Evolutionary conservation across 1,284 basidiomycete genomes (phyloP).

Genomic region (Leccinum subfulvum): DNA sequence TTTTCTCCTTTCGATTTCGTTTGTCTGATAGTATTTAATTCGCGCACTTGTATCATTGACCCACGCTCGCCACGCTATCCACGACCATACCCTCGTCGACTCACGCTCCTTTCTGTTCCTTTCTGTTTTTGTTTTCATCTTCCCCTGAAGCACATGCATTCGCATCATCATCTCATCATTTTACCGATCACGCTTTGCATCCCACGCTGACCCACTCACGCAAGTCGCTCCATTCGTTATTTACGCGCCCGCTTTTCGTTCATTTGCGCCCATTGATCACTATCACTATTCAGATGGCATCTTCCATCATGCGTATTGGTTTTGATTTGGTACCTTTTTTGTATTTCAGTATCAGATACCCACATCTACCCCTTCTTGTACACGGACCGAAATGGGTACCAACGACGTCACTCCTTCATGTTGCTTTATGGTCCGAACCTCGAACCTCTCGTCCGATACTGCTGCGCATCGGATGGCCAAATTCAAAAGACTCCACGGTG

Average conservation of each 20-base stretch:
- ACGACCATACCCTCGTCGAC: conserved; percentile 4
- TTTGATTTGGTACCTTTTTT: background rate
- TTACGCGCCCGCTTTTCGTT: background rate
- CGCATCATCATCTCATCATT: background rate
- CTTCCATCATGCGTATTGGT: background rate
- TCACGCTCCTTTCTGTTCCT: conserved; percentile 12
- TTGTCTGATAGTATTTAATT: conserved; percentile 33
- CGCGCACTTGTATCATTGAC: conserved; percentile 26
- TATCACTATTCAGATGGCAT: background rate
- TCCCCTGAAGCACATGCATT: background rate
- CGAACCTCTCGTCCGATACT: background rate
- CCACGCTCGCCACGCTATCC: conserved; percentile 8
- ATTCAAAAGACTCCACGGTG: background rate
- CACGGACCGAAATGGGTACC: background rate
- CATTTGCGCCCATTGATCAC: background rate
- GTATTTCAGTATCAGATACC: background rate
- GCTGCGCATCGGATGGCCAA: background rate
- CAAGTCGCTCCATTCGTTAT: background rate
- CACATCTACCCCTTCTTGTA: background rate
- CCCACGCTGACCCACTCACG: background rate
- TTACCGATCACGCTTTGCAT: background rate
- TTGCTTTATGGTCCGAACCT: background rate
- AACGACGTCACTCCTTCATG: background rate
- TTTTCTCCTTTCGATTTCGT: background rate
- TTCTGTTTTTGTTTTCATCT: background rate